Conservation (phyloP, 768 basidiomycete genomes). For the Phaeolepiota aurea region DNA sequence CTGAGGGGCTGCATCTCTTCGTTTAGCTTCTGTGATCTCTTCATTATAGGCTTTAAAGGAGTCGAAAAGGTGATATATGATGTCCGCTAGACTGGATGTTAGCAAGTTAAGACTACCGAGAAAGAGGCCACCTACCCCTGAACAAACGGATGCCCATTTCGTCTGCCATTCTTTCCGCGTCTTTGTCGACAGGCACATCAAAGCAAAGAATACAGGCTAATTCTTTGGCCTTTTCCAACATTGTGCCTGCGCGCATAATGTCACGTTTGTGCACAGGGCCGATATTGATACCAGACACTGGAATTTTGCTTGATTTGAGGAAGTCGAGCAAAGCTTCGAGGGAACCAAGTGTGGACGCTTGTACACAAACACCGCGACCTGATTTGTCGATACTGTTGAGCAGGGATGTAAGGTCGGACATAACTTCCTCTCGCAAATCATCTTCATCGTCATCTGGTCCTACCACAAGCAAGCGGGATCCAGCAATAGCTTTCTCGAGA, state of each 20-base stretch:
- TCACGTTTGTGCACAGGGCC: conserved; percentile 96
- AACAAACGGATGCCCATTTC: conserved; percentile 93
- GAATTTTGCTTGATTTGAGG: conserved; percentile 91
- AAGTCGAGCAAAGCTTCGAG: conserved; percentile 95
- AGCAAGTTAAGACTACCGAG: not conserved
- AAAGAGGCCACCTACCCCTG: conserved; percentile 54
- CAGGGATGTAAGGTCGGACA: conserved; percentile 89
- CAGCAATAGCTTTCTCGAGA: conserved; percentile 96
- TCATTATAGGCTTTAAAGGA: conserved; percentile 91
- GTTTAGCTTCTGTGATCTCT: conserved; percentile 88
- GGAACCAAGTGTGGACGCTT: conserved; percentile 94
- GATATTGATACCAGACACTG: conserved; percentile 95
- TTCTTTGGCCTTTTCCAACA: conserved; percentile 95
- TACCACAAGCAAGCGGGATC: conserved; percentile 85
- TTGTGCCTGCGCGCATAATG: conserved; percentile 84
- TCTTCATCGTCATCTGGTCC: conserved; percentile 98
- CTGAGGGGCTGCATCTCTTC: conserved; percentile 84
- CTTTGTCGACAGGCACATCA: conserved; percentile 91
- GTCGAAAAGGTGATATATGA: conserved; percentile 98
- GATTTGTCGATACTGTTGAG: conserved; percentile 89
- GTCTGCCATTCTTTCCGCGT: conserved; percentile 85
- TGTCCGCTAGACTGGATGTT: conserved; percentile 60
- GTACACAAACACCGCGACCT: conserved; percentile 95
- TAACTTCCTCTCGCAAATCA: conserved; percentile 88
- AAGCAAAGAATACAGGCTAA: conserved; percentile 94